A percentile compares a stretch with the other conserved stretches of the same genome.
Conservation (phyloP, 768 basidiomycete species). For the Russula sp. region DNA sequence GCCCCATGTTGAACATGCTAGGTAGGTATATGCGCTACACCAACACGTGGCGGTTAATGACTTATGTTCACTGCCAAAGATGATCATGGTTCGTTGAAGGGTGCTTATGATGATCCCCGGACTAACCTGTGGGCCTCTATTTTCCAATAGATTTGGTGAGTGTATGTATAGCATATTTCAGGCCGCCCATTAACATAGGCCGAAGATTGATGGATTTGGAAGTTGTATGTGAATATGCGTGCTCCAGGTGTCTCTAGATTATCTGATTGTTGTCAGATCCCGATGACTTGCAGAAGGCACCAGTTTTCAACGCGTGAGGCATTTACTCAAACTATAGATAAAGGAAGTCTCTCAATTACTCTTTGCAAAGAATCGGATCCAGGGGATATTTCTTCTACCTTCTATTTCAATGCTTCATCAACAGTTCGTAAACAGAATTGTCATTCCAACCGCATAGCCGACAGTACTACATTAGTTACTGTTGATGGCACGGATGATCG, state of each 20-base stretch:
- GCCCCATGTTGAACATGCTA: conserved; percentile 86
- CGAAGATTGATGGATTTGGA: conserved; percentile 76
- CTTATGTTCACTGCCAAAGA: conserved; percentile 43
- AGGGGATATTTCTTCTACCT: conserved; percentile 91
- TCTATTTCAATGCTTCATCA: conserved; percentile 91
- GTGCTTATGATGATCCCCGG: background rate
- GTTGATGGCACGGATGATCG: conserved; percentile 70
- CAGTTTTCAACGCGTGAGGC: conserved; percentile 66
- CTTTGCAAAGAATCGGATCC: conserved; percentile 61
- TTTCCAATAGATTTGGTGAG: conserved; percentile 20
- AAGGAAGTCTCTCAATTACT: background rate
- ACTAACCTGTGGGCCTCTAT: background rate
- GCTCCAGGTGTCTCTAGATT: conserved; percentile 6
- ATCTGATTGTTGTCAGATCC: conserved; percentile 53
- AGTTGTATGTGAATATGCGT: conserved; percentile 57
- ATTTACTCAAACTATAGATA: conserved; percentile 1
- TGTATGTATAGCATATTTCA: background rate
- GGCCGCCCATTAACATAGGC: background rate
- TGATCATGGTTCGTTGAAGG: conserved; percentile 64
- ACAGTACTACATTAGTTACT: conserved; percentile 46
- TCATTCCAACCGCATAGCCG: conserved; percentile 15
- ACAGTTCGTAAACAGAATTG: conserved; percentile 46
- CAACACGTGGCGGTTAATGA: conserved; percentile 5
- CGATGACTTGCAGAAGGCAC: conserved; percentile 68
- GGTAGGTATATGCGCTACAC: conserved; percentile 44